Evolutionary conservation across 345 rosid species (phyloP).

Genomic region (Acer campestre): DNA sequence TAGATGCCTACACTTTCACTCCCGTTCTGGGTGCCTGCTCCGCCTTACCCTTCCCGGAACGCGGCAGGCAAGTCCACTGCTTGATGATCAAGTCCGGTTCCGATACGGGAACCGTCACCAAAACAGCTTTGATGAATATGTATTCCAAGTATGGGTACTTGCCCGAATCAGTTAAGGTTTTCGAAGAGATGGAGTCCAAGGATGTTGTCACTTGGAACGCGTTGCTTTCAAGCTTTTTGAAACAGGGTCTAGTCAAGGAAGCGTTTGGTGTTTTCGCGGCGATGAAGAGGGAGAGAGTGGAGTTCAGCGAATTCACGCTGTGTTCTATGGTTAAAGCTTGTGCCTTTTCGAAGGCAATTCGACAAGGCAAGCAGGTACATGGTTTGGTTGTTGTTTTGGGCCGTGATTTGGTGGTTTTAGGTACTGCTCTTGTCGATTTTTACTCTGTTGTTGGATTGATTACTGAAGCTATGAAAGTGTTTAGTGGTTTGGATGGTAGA

Average conservation of each 20-base stretch:
- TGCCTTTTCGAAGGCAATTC: constrained; percentile 46
- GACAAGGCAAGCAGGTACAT: constrained; percentile 78
- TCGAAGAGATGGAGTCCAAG: constrained; percentile 50
- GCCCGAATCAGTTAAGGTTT: constrained; percentile 50
- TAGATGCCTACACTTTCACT: constrained; percentile 64
- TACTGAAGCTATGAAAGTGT: constrained; percentile 63
- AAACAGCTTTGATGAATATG: constrained; percentile 74
- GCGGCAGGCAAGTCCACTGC: constrained; percentile 76
- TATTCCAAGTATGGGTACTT: constrained; percentile 60
- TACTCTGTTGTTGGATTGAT: constrained; percentile 55
- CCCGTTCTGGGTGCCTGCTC: constrained; percentile 70
- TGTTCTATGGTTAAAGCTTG: constrained; percentile 73
- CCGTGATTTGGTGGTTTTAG: constrained; percentile 66
- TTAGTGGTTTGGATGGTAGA: constrained; percentile 31
- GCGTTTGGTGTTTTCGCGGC: constrained; percentile 55
- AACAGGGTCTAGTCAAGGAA: constrained; percentile 50
- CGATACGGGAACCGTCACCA: constrained; percentile 53
- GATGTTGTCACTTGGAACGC: constrained; percentile 82
- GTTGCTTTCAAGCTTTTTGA: constrained; percentile 63
- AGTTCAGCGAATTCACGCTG: constrained; percentile 68
- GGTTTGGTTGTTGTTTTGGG: constrained; percentile 64
- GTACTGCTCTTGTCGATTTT: constrained; percentile 72
- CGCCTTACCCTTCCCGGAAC: constrained; percentile 38
- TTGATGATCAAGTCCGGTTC: constrained; percentile 63
- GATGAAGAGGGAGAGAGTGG: constrained; percentile 55